A percentile compares a stretch with the other conserved stretches of the same genome.
phyloP scores from a whole-genome alignment of 192 early-diverging fungal species.

The Coemansia sp. region DNA sequence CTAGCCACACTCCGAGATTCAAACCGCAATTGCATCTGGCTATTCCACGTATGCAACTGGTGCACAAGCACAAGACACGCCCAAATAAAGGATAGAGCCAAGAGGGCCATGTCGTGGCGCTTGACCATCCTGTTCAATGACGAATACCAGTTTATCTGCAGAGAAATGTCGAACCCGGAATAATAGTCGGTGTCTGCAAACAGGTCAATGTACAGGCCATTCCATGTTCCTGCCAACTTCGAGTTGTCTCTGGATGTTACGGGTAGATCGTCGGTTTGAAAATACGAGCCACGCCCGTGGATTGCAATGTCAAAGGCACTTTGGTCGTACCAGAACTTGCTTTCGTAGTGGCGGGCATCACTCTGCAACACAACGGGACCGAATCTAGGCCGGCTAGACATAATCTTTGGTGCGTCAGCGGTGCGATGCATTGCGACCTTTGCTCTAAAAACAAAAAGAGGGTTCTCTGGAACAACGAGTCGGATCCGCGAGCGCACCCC shows the following conservation, averaged over 20 bases:
- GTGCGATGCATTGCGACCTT: slow-evolving; percentile 20
- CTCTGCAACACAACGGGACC: slow-evolving; percentile 43
- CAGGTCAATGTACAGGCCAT: slow-evolving; percentile 46
- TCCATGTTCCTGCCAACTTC: slow-evolving; percentile 22
- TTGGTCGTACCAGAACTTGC: slow-evolving; percentile 51
- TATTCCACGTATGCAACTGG: slow-evolving; percentile 45
- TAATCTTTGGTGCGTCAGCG: not conserved
- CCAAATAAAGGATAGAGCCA: slow-evolving; percentile 70
- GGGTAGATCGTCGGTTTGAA: slow-evolving; percentile 23
- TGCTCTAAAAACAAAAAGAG: slow-evolving; percentile 48
- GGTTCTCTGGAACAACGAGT: slow-evolving; percentile 49
- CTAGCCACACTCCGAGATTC: not conserved
- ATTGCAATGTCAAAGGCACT: slow-evolving; percentile 39
- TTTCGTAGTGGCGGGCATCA: slow-evolving; percentile 47
- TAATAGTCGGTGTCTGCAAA: slow-evolving; percentile 39
- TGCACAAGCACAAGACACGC: slow-evolving; percentile 59
- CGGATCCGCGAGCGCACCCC: slow-evolving; percentile 39
- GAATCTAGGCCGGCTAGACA: slow-evolving; percentile 16
- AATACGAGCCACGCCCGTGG: slow-evolving; percentile 55
- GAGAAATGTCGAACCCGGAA: slow-evolving; percentile 37
- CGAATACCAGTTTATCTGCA: slow-evolving; percentile 69
- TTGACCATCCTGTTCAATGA: slow-evolving; percentile 69
- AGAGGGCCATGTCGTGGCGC: slow-evolving; percentile 69
- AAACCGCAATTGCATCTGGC: slow-evolving; percentile 1
- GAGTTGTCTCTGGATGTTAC: not conserved